Conservation (phyloP, 2,329 filamentous ascomycete genomes). For the Fusarium palustre region DNA sequence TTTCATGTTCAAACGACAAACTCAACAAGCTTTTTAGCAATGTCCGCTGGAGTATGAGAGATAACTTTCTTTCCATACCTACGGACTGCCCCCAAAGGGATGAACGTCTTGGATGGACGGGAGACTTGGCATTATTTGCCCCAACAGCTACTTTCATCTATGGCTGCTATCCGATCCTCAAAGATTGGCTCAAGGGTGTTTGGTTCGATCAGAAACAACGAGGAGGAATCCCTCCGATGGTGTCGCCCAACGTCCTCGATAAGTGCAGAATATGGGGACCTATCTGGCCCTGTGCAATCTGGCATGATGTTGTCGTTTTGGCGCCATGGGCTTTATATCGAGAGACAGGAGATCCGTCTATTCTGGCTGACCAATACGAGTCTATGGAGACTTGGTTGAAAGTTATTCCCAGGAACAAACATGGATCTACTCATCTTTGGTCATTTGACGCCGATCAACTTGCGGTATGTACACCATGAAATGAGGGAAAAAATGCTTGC, state of each 20-base stretch:
- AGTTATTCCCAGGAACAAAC: constrained; percentile 48
- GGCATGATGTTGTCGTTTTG: constrained; percentile 58
- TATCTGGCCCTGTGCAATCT: constrained; percentile 51
- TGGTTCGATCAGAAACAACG: constrained; percentile 33
- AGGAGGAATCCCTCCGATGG: constrained; percentile 40
- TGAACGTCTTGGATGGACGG: constrained; percentile 66
- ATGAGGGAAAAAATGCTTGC: accelerated
- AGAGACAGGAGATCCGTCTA: constrained; percentile 52
- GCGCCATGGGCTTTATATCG: constrained; percentile 57
- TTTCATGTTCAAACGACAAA: constrained; percentile 63
- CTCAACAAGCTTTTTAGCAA: constrained; percentile 68
- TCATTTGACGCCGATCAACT: constrained; percentile 36
- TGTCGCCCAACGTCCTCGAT: constrained; percentile 32
- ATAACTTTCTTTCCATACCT: constrained; percentile 68
- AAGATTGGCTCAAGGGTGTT: constrained; percentile 24
- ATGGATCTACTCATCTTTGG: constrained; percentile 56
- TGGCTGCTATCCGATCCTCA: constrained; percentile 57
- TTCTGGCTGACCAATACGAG: constrained; percentile 54
- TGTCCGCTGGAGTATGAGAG: constrained; percentile 66
- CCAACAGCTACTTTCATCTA: constrained; percentile 66
- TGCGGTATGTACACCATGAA: constrained; percentile 9
- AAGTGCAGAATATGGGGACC: constrained; percentile 31
- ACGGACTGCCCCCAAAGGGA: constrained; percentile 70
- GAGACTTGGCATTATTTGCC: constrained; percentile 63
- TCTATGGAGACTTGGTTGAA: constrained; percentile 57